Evolutionary conservation across 495 filamentous ascomycete genomes (phyloP), one percentile per base, ranked within the genome.

Genomic region (Aspergillus biplanus): DNA sequence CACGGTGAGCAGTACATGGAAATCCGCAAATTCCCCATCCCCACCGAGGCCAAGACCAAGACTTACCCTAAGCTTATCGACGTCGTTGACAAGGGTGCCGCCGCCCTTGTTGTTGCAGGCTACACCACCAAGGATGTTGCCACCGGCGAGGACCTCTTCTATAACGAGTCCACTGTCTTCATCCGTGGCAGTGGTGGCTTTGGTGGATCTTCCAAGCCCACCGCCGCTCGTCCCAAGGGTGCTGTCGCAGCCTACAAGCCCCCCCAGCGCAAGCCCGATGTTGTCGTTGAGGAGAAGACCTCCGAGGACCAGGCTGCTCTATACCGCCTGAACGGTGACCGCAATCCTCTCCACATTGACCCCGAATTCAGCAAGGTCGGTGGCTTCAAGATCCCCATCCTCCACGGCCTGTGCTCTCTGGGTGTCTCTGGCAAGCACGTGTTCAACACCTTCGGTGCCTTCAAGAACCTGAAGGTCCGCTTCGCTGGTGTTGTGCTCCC

Each of bases 1-100:
- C 95, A 99, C 83, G 95, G 95, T 70, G 95, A 99, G 81, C 95
- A 99, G 80, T 99, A 93, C 84, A 91, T 98, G 67, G 96, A 98
- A 76, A 86, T 99, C 73, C 89, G 89, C 73, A 91, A 94, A 76
- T 97, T 87, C 81, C 95, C 96, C 53, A 92, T 99, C 75, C 95
- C 96, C 34, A 98, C 95, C 55, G 83, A 87, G 52, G 92, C 85
- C 52, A 89, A 86, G 44, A 89, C 96, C 42, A 75, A 93, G 72
- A 92, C 90, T 65, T 90, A 89, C 78, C 90, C 89, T 57, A 90
- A 89, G 75, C 89, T 99, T 63, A 85, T 99, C 62, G 95, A 99
- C 71, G 94, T 98, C 7, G 83, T 96, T 16, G 95, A 99, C 77
- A 98, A 98, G 83, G 93, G 96, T 71, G 89, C 87, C 69, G 95